Evolutionary conservation across 108 stramenopile species (phyloP), one percentile per base, ranked within the genome.

Genomic region (Licmophora abbreviata): DNA sequence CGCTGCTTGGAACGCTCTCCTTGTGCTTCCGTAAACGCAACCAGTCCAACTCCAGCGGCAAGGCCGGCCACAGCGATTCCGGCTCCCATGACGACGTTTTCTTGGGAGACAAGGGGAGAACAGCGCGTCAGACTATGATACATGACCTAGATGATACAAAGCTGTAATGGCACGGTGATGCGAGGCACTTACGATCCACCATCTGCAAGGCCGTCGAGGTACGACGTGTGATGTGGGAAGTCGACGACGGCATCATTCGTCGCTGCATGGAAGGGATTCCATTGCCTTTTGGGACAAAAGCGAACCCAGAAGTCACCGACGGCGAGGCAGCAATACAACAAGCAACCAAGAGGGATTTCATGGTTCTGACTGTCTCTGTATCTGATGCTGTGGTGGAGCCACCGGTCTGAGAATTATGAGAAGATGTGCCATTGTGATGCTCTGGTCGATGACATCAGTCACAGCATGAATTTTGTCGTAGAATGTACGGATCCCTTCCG

Each of bases 1-100:
- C 88, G 83, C 37, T 71, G 78, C 51, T 73, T 80, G 7, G 74
- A 66, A 18, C 83, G 78, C 51, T 89, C 88, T 41, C 88, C 88
- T 66, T 82, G 81, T 31, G 34, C 48, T 58, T 89, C 88, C 10
- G 88, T 79, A 41, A 89, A 89, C 25, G 73, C 63, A 2, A 89
- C 69, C 50, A 85, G 25, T 12, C 88, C 88, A 28, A 85, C 68
- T 3, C 88, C 88, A n/a, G 69, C 61, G 6, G 40, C 69, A 25
- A 83, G 57, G 35, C 88, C 88, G 12, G 68, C 79, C 14, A 89
- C 40, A 37, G 71, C 88, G 42, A 89, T 72, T 2, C 74, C 88
- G 4, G 65, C 74, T 51, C 84, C 84, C 59, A 70, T 46, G 9
- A 77, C 11, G 21, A 77, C 40, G 32, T 76, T 58, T 34, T 62